Evolutionary conservation across 2,329 filamentous ascomycete genomes (phyloP).

Genomic region (Ceratocystis destructans): DNA sequence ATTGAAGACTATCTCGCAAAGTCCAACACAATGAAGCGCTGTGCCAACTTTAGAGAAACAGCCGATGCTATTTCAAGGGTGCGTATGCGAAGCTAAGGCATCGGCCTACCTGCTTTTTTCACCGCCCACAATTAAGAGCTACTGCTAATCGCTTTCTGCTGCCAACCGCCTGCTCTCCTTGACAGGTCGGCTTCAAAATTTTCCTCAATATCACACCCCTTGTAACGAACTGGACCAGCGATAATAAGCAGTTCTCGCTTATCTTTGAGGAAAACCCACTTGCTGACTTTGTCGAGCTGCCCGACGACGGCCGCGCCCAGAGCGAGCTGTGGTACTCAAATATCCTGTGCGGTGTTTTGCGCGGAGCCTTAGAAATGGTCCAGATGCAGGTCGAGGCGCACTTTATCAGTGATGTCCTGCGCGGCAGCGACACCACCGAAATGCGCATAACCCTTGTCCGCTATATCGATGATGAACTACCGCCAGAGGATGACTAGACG

Average conservation of each 20-base stretch:
- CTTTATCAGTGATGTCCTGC: slow-evolving; percentile 84
- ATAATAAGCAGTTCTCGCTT: slow-evolving; percentile 91
- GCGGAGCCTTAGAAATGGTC: slow-evolving; percentile 93
- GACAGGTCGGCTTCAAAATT: slow-evolving; percentile 91
- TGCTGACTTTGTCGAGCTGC: slow-evolving; percentile 92
- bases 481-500: slow-evolving; percentile 77
- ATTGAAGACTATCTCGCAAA: slow-evolving; percentile 98
- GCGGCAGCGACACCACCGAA: slow-evolving; percentile 91
- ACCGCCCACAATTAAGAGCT: background rate
- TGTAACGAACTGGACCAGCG: slow-evolving; percentile 88
- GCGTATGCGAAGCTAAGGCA: slow-evolving; percentile 20
- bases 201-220: slow-evolving; percentile 93
- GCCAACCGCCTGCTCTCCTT: background rate
- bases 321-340: slow-evolving; percentile 98
- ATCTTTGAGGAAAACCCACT: slow-evolving; percentile 95
- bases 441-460: slow-evolving; percentile 86
- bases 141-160: background rate
- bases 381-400: slow-evolving; percentile 98
- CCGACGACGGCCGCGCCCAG: slow-evolving; percentile 87
- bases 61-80: slow-evolving; percentile 95
- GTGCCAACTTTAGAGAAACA: slow-evolving; percentile 85
- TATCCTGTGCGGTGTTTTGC: slow-evolving; percentile 82
- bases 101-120: background rate
- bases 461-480: slow-evolving; percentile 96
- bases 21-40: slow-evolving; percentile 76